These are phyloP conservation scores for Seminavis robusta DNA, from an alignment of 108 stramenopile species.

Conservation along the genomic window DNA sequence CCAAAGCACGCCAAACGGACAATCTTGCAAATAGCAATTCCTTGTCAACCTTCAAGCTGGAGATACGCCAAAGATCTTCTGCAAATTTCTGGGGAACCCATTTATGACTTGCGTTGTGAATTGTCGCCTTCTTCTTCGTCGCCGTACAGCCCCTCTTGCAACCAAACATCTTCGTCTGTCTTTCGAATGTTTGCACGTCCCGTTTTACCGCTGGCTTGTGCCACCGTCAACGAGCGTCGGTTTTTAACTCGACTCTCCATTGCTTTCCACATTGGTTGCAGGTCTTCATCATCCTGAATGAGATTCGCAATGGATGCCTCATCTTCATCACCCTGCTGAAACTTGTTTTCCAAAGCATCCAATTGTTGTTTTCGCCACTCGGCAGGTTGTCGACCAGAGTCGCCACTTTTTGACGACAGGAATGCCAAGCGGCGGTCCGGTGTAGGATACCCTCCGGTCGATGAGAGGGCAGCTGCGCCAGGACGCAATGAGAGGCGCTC, in stretches of 20 bases:
- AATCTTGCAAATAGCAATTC: too few species aligned
- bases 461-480: too few species aligned
- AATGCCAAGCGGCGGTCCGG: too few species aligned
- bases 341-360: conserved; percentile 25
- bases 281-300: conserved; percentile 61
- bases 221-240: conserved; percentile 48
- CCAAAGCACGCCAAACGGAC: too few species aligned
- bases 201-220: conserved; percentile 52
- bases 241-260: conserved; percentile 83
- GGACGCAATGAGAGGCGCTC: too few species aligned
- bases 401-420: too few species aligned
- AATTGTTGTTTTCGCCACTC: conserved; percentile 49
- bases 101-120: not conserved
- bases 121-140: conserved; percentile 13
- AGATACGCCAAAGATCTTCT: too few species aligned
- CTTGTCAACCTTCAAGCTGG: too few species aligned
- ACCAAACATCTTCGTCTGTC: conserved; percentile 85
- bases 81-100: too few species aligned
- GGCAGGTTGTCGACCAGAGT: too few species aligned
- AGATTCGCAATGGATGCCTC: conserved; percentile 4
- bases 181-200: conserved; percentile 68
- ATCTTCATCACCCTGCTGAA: not conserved
- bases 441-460: too few species aligned
- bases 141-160: conserved; percentile 71
- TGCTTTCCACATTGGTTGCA: conserved; percentile 88